These are phyloP conservation scores for Citrus mangshanensis DNA, from an alignment of 345 rosid genomes.

Conservation along the genomic window DNA sequence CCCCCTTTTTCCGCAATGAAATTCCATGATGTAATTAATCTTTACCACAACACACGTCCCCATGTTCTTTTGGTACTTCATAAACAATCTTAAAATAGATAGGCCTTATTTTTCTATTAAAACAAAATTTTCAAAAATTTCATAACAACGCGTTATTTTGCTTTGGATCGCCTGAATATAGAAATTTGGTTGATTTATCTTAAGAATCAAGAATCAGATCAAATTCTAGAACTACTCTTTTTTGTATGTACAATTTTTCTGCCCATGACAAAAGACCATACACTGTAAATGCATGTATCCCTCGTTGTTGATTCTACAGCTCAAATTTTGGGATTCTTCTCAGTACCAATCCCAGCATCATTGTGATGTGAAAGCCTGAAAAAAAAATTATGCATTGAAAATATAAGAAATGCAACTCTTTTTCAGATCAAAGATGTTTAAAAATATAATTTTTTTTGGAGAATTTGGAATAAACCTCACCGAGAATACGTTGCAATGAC, in stretches of 20 bases:
- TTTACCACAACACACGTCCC: too few relatives aligned
- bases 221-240: background rate
- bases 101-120: too few relatives aligned
- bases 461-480: constrained; percentile 28
- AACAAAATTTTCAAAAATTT: too few relatives aligned
- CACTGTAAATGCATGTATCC: background rate
- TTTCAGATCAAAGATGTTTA: background rate
- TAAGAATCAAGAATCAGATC: background rate
- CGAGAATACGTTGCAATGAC: constrained; percentile 88
- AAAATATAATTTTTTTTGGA: background rate
- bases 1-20: background rate
- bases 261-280: background rate
- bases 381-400: background rate
- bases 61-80: background rate
- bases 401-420: background rate
- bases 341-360: constrained; percentile 9
- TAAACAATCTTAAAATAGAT: background rate
- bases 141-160: too few relatives aligned
- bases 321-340: background rate
- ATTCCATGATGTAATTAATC: too few relatives aligned
- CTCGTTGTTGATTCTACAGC: background rate
- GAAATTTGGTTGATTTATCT: too few relatives aligned
- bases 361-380: constrained; percentile 66
- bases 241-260: background rate
- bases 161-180: too few relatives aligned